Conservation (phyloP, 495 filamentous ascomycete species). For the Thozetella sp. region DNA sequence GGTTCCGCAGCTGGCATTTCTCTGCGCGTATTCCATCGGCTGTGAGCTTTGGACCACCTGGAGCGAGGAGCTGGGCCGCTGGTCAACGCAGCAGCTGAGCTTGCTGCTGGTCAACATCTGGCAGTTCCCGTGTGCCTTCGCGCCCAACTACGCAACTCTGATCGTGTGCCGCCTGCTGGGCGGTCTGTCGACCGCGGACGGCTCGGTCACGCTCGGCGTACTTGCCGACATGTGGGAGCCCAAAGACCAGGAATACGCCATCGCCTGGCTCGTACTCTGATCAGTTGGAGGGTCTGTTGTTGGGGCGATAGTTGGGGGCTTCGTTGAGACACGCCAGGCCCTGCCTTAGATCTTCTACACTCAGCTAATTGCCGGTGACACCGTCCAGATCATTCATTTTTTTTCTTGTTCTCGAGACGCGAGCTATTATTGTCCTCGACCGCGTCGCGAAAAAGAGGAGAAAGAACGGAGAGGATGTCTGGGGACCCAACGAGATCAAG, state of each 20-base stretch:
- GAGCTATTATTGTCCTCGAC: constrained; percentile 62
- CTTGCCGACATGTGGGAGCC: constrained; percentile 65
- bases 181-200: constrained; percentile 62
- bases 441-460: constrained; percentile 56
- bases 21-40: constrained; percentile 64
- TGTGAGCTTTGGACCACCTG: constrained; percentile 71
- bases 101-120: constrained; percentile 62
- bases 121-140: constrained; percentile 55
- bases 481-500: constrained; percentile 62
- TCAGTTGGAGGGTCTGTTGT: constrained; percentile 43
- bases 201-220: constrained; percentile 65
- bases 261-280: constrained; percentile 63
- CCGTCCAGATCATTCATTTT: constrained; percentile 54
- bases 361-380: constrained; percentile 18
- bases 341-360: constrained; percentile 22
- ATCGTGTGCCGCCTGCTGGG: constrained; percentile 59
- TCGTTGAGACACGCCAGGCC: constrained; percentile 43
- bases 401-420: constrained; percentile 46
- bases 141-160: constrained; percentile 56
- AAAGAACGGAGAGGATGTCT: constrained; percentile 52
- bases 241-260: constrained; percentile 62
- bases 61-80: constrained; percentile 64
- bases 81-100: constrained; percentile 55
- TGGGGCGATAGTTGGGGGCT: constrained; percentile 60
- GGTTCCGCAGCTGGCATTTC: constrained; percentile 58